A percentile compares a stretch with the other conserved stretches of the same genome.
Conservation (phyloP, 495 filamentous ascomycete species). For the Podospora bellae-mahoneyi region DNA sequence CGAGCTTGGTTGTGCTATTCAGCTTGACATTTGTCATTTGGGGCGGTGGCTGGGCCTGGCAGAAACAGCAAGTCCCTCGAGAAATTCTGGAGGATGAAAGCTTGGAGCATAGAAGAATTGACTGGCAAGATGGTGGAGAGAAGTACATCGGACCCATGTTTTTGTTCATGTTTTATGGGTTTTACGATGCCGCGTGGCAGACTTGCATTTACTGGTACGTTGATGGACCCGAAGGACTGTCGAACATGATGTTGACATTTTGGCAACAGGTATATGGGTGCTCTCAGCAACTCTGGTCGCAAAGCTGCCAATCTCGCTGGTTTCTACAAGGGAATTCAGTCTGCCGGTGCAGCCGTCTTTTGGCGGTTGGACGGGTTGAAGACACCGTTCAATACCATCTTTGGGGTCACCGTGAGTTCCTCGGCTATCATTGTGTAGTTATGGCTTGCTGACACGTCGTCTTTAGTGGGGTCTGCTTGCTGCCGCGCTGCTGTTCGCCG, state of each 20-base stretch:
- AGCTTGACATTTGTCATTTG: slow-evolving; percentile 77
- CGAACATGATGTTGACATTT: background rate
- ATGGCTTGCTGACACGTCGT: background rate
- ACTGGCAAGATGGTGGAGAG: slow-evolving; percentile 59
- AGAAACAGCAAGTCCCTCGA: slow-evolving; percentile 57
- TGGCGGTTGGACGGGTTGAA: slow-evolving; percentile 71
- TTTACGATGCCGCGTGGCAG: slow-evolving; percentile 86
- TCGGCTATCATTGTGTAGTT: background rate
- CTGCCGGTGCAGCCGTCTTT: slow-evolving; percentile 83
- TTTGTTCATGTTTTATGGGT: slow-evolving; percentile 89
- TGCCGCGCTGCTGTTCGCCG: slow-evolving; percentile 69
- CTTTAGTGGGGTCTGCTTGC: slow-evolving; percentile 66
- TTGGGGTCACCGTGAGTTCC: slow-evolving; percentile 44
- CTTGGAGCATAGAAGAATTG: slow-evolving; percentile 39
- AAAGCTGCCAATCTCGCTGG: slow-evolving; percentile 91
- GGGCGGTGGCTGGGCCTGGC: slow-evolving; percentile 83
- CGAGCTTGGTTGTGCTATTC: slow-evolving; percentile 62
- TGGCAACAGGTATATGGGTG: slow-evolving; percentile 75
- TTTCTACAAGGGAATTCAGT: slow-evolving; percentile 95
- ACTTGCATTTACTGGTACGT: slow-evolving; percentile 83
- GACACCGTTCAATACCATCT: slow-evolving; percentile 62
- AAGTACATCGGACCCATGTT: slow-evolving; percentile 78
- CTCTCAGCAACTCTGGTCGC: slow-evolving; percentile 83
- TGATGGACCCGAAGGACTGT: background rate
- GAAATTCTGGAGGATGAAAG: slow-evolving; percentile 37